Evolutionary conservation across 331 rosid species (phyloP).

Genomic region (Spiraea crenata): DNA sequence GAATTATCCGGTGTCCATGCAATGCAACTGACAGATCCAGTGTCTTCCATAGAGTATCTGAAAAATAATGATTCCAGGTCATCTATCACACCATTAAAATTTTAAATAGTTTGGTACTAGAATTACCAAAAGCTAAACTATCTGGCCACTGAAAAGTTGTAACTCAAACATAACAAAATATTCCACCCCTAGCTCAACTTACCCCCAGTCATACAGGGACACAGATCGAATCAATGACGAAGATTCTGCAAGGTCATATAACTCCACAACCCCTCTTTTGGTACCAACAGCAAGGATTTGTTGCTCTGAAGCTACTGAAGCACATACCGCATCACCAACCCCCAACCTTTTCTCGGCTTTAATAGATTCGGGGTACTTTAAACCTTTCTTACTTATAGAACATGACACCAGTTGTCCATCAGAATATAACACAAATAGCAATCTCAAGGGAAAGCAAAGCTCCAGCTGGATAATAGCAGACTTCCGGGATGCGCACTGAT

Average conservation of each 20-base stretch:
- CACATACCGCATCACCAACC: slow-evolving; percentile 81
- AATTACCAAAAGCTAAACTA: background rate
- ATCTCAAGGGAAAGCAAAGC: slow-evolving; percentile 66
- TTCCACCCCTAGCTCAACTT: slow-evolving; percentile 34
- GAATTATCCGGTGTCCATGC: slow-evolving; percentile 98
- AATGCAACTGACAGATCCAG: slow-evolving; percentile 90
- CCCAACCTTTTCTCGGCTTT: slow-evolving; percentile 70
- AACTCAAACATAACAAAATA: background rate
- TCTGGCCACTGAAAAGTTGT: slow-evolving; percentile 18
- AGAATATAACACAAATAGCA: slow-evolving; percentile 80
- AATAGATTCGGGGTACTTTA: slow-evolving; percentile 77
- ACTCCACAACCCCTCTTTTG: slow-evolving; percentile 80
- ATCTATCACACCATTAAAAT: slow-evolving; percentile 10
- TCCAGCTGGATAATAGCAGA: slow-evolving; percentile 79
- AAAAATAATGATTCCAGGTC: slow-evolving; percentile 28
- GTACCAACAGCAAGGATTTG: slow-evolving; percentile 96
- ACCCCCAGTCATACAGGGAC: slow-evolving; percentile 97
- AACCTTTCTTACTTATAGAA: slow-evolving; percentile 86
- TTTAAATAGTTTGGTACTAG: background rate
- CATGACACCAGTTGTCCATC: slow-evolving; percentile 80
- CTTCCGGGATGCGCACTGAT: slow-evolving; percentile 40
- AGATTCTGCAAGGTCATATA: slow-evolving; percentile 84
- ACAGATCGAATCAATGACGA: slow-evolving; percentile 62
- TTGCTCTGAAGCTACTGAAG: slow-evolving; percentile 78
- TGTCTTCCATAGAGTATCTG: slow-evolving; percentile 93